These are phyloP conservation scores for Dipodascus albidus DNA, from an alignment of 805 yeast species.

Conservation along the genomic window DNA sequence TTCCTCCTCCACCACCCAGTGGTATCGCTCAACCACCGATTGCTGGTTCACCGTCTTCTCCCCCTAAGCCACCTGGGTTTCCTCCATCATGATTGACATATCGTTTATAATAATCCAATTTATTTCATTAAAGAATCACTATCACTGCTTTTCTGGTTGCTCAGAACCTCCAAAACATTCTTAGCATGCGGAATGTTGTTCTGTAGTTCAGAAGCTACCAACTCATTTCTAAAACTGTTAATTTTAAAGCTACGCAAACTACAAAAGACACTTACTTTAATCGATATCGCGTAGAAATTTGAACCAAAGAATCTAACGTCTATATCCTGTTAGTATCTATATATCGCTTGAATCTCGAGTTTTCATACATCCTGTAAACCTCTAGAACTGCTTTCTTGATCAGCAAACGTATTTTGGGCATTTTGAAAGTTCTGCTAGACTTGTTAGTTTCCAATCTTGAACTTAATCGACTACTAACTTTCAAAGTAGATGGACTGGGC, in stretches of 20 bases:
- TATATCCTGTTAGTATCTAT: background rate
- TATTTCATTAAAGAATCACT: background rate
- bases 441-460: background rate
- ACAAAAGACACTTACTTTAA: conserved; percentile 6
- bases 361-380: background rate
- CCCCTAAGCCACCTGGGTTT: conserved; percentile 10
- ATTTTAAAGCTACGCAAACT: conserved; percentile 3
- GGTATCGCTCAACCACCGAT: no score
- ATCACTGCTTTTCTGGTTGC: no score
- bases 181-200: conserved; percentile 7
- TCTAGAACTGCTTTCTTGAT: background rate
- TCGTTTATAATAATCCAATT: no score
- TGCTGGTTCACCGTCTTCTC: conserved; percentile 8
- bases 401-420: background rate
- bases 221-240: background rate
- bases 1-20: conserved; percentile 9
- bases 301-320: conserved; percentile 10
- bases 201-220: conserved; percentile 2
- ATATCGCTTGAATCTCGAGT: background rate
- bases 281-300: conserved; percentile 10
- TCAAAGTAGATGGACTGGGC: background rate
- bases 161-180: background rate
- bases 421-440: background rate
- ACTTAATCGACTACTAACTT: background rate
- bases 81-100: conserved; percentile 7